Percentiles rank a stretch among this genome's conserved stretches.
Conservation (phyloP, 2,329 filamentous ascomycete genomes). For the Trichothecium sympodiale region DNA sequence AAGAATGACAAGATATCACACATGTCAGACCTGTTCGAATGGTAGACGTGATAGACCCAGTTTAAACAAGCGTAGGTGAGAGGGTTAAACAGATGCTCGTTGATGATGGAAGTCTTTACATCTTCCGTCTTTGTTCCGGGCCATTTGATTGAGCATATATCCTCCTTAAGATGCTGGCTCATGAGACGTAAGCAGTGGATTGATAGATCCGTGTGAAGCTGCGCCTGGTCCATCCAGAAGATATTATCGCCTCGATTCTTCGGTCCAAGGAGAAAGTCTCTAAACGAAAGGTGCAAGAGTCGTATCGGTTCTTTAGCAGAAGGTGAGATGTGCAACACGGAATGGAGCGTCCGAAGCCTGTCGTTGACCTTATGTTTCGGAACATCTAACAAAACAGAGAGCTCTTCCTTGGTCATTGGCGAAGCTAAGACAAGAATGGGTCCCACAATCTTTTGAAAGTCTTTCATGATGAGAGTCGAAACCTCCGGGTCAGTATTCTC, state of each 20-base stretch:
- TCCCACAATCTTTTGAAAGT: neutral
- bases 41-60: neutral
- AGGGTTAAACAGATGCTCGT: neutral
- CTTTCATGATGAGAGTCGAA: neutral
- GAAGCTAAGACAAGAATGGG: constrained; percentile 1
- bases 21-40: neutral
- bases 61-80: neutral
- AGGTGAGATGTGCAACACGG: constrained; percentile 6
- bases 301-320: constrained; percentile 23
- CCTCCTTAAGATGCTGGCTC: neutral
- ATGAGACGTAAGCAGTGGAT: neutral
- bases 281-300: constrained; percentile 1
- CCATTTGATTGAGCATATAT: neutral
- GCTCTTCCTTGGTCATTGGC: neutral
- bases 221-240: neutral
- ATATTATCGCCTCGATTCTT: neutral
- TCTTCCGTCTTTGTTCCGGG: neutral
- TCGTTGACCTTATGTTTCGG: constrained; percentile 2
- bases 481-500: no score
- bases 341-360: neutral
- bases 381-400: neutral
- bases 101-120: neutral
- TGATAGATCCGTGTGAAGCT: neutral
- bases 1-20: neutral
- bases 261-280: neutral